Conservation (phyloP, 345 rosid species). For the Isatis tinctoria region DNA sequence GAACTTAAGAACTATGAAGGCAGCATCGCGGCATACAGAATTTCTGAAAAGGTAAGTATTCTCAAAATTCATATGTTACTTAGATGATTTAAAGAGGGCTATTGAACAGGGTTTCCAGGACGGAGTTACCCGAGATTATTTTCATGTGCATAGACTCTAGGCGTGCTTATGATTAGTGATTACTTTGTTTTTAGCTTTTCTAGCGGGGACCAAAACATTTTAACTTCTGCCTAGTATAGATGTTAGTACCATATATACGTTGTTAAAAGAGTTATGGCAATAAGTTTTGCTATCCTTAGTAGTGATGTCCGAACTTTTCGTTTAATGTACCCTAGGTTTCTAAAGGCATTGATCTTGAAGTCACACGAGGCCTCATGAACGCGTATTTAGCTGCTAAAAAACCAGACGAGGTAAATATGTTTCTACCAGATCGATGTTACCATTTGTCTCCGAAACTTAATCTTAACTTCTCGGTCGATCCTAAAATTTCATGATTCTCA, state of each 20-base stretch:
- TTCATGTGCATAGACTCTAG: too few species aligned
- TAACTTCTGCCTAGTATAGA: neutral
- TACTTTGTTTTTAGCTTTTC: neutral
- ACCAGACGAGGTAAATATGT: conserved; percentile 67
- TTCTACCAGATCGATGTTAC: neutral
- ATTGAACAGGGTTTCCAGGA: too few species aligned
- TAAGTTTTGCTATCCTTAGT: neutral
- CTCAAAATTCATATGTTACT: neutral
- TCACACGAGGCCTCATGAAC: conserved; percentile 72
- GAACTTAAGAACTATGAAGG: conserved; percentile 88
- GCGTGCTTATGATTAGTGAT: neutral
- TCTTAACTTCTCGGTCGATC: neutral
- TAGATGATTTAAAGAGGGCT: too few species aligned
- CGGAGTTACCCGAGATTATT: too few species aligned
- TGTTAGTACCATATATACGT: neutral
- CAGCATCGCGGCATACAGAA: conserved; percentile 74
- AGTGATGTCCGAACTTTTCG: neutral
- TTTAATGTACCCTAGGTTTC: conserved; percentile 45
- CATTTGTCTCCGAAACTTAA: neutral
- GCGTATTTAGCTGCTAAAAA: conserved; percentile 89
- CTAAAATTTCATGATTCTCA: conserved; percentile 35
- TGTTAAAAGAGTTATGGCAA: neutral
- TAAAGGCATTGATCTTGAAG: conserved; percentile 64
- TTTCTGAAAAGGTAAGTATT: conserved; percentile 51
- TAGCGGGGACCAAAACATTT: neutral